Evolutionary conservation across 2,329 filamentous ascomycete genomes (phyloP), one percentile per base, ranked within the genome.

Genomic region (Aspergillus pseudoterreus): DNA sequence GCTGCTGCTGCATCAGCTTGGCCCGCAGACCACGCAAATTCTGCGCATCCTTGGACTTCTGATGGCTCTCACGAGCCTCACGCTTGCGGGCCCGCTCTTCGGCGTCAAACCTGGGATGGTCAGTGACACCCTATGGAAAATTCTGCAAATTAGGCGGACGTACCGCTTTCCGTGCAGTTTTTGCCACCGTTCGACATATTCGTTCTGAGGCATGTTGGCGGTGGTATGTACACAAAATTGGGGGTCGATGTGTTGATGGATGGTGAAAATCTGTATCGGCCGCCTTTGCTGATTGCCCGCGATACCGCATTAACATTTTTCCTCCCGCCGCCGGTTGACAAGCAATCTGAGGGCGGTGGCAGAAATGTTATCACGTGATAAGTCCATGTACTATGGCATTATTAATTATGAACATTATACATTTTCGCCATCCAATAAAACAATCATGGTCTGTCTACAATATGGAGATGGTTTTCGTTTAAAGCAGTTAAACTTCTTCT

Each of bases 1-100:
- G 84, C 80, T 92, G 90, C 82, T 97, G 86, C 73, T 92, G 87
- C 78, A 94, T 86, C 66, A 95, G 79, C 81, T 99, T 99, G 62
- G 94, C 94, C 57, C 90, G 82, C 63, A 97, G 83, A 59, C 94
- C 94, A 56, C 88, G 87, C 67, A 96, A 81, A 73, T 94, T 96
- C 79, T 97, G 92, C 21, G 94, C 91, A 76, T 96, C 87, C 68
- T 94, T 82, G 46, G 88, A 94, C 51, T 84, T 84, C 75, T 92
- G 86, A 80, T 99, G 92, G 54, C 84, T 87, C 77, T 95, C 90
- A 76, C 94, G 87, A 54, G 94, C 94, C 57, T 83, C 78, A 63
- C 86, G 84, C 81, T 99, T 99, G 66, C 94, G 88, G 53, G 79
- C 78, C 60, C 92, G 86, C 77, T 99, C 94, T 67, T 96, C 92